phyloP scores from a whole-genome alignment of 176 grass and related monocot species.

The Oryza longistaminata region DNA sequence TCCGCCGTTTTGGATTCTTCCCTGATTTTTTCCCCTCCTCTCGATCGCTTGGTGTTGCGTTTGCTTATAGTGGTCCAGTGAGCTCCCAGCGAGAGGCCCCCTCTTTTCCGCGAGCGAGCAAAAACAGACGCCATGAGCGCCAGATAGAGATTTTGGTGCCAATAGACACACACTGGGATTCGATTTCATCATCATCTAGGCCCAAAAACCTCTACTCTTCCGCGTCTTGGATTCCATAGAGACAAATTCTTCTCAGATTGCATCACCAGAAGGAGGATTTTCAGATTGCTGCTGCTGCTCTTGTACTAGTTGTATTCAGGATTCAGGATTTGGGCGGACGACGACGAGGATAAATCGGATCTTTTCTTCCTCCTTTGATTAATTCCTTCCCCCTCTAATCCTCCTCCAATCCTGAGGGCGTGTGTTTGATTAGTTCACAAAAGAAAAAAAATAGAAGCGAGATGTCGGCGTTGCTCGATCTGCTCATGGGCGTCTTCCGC shows the following conservation, averaged over 20 bases:
- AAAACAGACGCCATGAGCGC: neutral
- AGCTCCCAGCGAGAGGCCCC: neutral
- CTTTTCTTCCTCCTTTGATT: neutral
- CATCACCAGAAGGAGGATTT: neutral
- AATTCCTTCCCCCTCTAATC: neutral
- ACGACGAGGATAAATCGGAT: neutral
- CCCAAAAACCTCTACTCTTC: neutral
- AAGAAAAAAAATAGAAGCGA: no score
- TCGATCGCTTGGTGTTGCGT: neutral
- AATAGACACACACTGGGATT: neutral
- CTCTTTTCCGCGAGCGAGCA: no score
- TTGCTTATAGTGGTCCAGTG: neutral
- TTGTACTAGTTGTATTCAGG: neutral
- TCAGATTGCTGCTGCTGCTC: neutral
- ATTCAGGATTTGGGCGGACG: no score
- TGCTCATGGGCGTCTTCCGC: constrained; percentile 47
- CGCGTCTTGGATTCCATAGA: no score
- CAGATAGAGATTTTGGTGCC: constrained; percentile 11
- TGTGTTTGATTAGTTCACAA: neutral
- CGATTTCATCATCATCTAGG: neutral
- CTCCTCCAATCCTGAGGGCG: no score
- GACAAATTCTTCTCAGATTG: neutral
- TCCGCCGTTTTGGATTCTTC: neutral
- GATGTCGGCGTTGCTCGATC: constrained; percentile 66
- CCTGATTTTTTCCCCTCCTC: neutral